Evolutionary conservation across 2,329 filamentous ascomycete species (phyloP), one percentile per base, ranked within the genome.

Genomic region (Leptographium lundbergii): DNA sequence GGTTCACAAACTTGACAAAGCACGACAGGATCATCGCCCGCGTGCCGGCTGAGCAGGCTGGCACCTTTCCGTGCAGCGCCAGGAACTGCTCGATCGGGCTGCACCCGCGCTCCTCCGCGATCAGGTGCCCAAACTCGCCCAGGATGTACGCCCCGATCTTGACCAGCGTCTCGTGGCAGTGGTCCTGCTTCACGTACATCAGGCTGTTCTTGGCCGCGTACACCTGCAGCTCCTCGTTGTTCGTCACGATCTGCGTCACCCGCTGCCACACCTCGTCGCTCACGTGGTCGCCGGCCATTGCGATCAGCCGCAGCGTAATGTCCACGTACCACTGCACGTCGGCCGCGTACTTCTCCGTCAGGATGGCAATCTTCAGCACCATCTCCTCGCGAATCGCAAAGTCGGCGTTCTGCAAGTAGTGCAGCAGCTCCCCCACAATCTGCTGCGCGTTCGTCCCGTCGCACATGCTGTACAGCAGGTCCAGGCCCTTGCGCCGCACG

Each of bases 321-420:
- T 99, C 92, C 63, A 99, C 95, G 71, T 99, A 99, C 94, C 94
- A 99, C 75, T 97, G 92, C 24, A 96, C 89, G 68, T 99, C 94
- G 0, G 91, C 96, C 27, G 94, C 94, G 70, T 99, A 99, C 70
- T 97, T 97, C 71, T 99, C 94, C 0, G 95, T 97, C 64, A 99
- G 73, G 68, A 99, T 99, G 57, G 94, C 94, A 72, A 99, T 96
- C 75, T 99, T 99, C 63, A 99, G 78, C 4, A 97, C 94, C 94
- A 99, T 99, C 72, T 99, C 94, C 74, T 99, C 95, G 63, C 95
- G 85, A 67, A 99, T 96, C 6, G 92, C 92, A 71, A 96, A 99
- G 72, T 99, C 94, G 54, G 94, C 94, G 59, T 90, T 96, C 68
- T 96, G 92, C 10, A 99, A 81, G 71, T 96, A 97, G 65, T 92